phyloP scores from a whole-genome alignment of 495 filamentous ascomycete species.

The Letharia columbiana region DNA sequence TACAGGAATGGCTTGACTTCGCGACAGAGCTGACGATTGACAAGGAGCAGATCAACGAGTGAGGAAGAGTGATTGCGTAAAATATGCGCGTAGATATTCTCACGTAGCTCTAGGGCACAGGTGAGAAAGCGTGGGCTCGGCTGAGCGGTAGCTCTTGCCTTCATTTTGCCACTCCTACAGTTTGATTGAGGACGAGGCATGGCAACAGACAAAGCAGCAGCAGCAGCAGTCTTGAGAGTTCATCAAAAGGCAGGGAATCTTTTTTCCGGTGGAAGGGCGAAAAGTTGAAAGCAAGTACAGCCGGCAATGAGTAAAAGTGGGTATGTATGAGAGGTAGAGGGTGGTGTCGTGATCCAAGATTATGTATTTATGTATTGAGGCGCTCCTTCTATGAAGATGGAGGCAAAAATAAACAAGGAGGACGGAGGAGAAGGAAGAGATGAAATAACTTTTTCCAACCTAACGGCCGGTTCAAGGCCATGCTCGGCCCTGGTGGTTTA shows the following conservation, averaged over 20 bases:
- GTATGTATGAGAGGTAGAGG: not conserved
- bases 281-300: not conserved
- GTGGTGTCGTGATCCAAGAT: not conserved
- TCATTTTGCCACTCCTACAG: not conserved
- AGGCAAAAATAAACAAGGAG: not conserved
- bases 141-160: not conserved
- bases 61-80: conserved; percentile 13
- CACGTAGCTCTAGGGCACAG: conserved; percentile 24
- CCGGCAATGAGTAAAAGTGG: not conserved
- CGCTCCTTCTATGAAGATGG: not conserved
- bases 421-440: not conserved
- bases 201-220: not conserved
- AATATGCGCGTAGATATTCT: conserved; percentile 21
- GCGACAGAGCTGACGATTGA: conserved; percentile 21
- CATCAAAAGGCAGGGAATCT: not conserved
- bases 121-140: conserved; percentile 13
- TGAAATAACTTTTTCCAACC: not conserved
- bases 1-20: conserved; percentile 26
- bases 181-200: conserved; percentile 9
- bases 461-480: not conserved
- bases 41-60: conserved; percentile 16
- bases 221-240: not conserved
- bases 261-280: not conserved
- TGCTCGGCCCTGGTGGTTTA: not conserved
- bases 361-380: not conserved